A percentile compares a stretch with the other conserved stretches of the same genome.
Conservation (phyloP, 1,139 yeast genomes). For the Blastobotrys malaysiensis region DNA sequence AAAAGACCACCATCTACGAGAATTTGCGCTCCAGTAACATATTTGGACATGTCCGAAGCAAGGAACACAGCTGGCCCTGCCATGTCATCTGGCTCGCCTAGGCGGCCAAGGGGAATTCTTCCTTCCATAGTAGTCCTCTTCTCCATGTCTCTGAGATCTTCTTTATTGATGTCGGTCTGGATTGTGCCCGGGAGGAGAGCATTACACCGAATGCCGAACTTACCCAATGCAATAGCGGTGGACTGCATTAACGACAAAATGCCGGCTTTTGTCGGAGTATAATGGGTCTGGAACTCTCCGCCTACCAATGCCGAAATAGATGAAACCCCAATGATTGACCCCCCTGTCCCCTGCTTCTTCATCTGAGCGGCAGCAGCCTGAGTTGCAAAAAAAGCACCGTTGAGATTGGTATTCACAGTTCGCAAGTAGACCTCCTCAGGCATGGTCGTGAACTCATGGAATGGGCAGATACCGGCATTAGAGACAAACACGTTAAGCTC, state of each 20-base stretch:
- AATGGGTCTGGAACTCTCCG: conserved; percentile 14
- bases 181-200: conserved; percentile 16
- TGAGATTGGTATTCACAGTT: conserved; percentile 39
- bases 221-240: conserved; percentile 16
- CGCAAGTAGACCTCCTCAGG: conserved; percentile 36
- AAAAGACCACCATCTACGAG: conserved; percentile 42
- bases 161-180: conserved; percentile 21
- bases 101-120: conserved; percentile 40
- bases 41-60: conserved; percentile 40
- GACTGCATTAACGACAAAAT: conserved; percentile 14
- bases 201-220: conserved; percentile 15
- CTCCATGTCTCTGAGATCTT: conserved; percentile 37
- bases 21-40: conserved; percentile 42
- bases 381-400: conserved; percentile 42
- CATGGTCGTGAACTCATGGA: conserved; percentile 37
- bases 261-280: conserved; percentile 17
- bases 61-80: conserved; percentile 44
- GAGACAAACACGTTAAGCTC: conserved; percentile 41
- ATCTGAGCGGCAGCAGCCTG: conserved; percentile 45
- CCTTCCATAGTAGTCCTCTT: conserved; percentile 35
- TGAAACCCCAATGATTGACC: conserved; percentile 42
- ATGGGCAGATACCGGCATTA: conserved; percentile 44
- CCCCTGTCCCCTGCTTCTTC: conserved; percentile 44
- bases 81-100: conserved; percentile 39
- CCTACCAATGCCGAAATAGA: conserved; percentile 37